Conservation (phyloP, 495 filamentous ascomycete species). For the Hypoxylon trugodes region DNA sequence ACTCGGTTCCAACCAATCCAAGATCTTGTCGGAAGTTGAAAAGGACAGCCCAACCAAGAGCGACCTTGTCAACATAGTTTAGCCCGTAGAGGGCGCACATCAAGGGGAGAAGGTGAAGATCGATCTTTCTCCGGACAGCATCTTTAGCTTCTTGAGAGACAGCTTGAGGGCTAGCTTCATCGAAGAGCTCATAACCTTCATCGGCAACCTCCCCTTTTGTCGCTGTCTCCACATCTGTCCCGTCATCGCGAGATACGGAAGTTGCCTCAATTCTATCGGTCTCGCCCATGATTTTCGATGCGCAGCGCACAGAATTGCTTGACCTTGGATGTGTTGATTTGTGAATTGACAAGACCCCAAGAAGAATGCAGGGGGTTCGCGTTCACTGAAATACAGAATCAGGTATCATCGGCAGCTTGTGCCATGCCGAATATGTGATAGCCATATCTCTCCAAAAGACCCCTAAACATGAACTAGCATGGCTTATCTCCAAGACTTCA, state of each 20-base stretch:
- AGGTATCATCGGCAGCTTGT: neutral
- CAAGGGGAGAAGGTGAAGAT: slow-evolving; percentile 4
- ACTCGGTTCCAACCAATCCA: slow-evolving; percentile 11
- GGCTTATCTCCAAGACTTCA: neutral
- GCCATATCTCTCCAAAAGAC: neutral
- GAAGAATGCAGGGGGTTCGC: neutral
- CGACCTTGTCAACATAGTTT: slow-evolving; percentile 11
- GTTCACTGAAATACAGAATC: neutral
- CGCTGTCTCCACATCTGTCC: neutral
- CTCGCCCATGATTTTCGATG: neutral
- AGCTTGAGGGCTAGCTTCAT: slow-evolving; percentile 3
- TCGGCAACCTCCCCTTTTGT: slow-evolving; percentile 3
- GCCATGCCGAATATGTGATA: neutral
- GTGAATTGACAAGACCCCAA: neutral
- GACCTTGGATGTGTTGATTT: no score
- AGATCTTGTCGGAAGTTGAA: slow-evolving; percentile 9
- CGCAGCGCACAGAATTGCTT: no score
- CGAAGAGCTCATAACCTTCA: slow-evolving; percentile 4
- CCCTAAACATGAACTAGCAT: neutral
- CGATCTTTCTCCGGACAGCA: slow-evolving; percentile 9
- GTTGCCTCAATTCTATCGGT: neutral
- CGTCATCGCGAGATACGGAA: neutral
- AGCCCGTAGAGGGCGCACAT: slow-evolving; percentile 6
- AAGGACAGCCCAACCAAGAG: slow-evolving; percentile 3
- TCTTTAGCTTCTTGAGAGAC: slow-evolving; percentile 6